Conservation (phyloP, 768 basidiomycete species). For the Lactarius pseudohatsudake region DNA sequence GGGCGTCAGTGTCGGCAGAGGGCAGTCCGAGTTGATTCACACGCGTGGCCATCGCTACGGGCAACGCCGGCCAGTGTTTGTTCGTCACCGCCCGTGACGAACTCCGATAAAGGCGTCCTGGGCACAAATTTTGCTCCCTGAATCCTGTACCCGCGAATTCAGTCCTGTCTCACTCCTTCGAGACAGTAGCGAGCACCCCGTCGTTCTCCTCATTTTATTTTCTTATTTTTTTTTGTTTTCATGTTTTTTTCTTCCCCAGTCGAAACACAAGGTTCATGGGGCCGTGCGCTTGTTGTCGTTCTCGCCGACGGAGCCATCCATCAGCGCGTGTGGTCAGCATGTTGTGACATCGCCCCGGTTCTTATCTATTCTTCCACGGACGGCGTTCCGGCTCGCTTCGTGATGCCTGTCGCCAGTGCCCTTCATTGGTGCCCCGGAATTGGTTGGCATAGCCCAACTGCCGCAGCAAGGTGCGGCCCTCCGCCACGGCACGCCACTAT, state of each 20-base stretch:
- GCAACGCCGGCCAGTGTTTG: slow-evolving; percentile 38
- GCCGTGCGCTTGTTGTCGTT: slow-evolving; percentile 29
- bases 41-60: slow-evolving; percentile 39
- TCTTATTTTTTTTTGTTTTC: not conserved
- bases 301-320: slow-evolving; percentile 28
- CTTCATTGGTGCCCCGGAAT: slow-evolving; percentile 15
- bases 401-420: slow-evolving; percentile 13
- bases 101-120: slow-evolving; percentile 36
- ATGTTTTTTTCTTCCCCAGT: slow-evolving; percentile 11
- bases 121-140: slow-evolving; percentile 31
- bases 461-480: slow-evolving; percentile 11
- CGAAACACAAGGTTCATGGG: slow-evolving; percentile 28
- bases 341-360: slow-evolving; percentile 29
- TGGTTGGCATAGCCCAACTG: slow-evolving; percentile 20
- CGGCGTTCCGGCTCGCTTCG: slow-evolving; percentile 17
- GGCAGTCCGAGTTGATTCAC: slow-evolving; percentile 39
- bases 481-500: slow-evolving; percentile 12
- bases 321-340: slow-evolving; percentile 28
- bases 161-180: slow-evolving; percentile 19
- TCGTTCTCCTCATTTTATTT: slow-evolving; percentile 7
- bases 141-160: slow-evolving; percentile 16
- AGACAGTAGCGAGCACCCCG: slow-evolving; percentile 11
- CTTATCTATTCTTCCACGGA: slow-evolving; percentile 27
- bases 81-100: slow-evolving; percentile 40
- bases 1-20: slow-evolving; percentile 41